Percentiles rank a stretch among this genome's conserved stretches.
Evolutionary conservation across 805 yeast genomes (phyloP).

Genomic region (Starmerella vaccinii): DNA sequence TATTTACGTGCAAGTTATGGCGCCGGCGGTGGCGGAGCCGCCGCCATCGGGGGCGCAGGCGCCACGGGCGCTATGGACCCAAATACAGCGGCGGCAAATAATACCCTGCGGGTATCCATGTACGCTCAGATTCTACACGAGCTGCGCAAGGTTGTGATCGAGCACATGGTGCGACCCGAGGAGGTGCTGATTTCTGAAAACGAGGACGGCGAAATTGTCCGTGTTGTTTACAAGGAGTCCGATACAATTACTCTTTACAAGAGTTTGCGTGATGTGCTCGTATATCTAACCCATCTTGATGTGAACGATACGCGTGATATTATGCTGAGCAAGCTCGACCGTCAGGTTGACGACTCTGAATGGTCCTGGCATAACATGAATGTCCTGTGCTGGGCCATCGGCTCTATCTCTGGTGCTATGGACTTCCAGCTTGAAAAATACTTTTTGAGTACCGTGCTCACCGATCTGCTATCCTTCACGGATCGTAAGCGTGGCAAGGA

Average conservation of each 20-base stretch:
- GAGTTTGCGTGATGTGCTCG: constrained; percentile 90
- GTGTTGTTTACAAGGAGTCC: constrained; percentile 93
- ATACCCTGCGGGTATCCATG: constrained; percentile 61
- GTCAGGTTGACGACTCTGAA: constrained; percentile 90
- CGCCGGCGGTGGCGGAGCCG: constrained; percentile 30
- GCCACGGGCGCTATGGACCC: constrained; percentile 81
- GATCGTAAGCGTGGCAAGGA: constrained; percentile 96
- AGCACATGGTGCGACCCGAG: constrained; percentile 96
- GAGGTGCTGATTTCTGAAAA: constrained; percentile 94
- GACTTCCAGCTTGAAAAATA: constrained; percentile 94
- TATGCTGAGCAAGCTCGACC: constrained; percentile 82
- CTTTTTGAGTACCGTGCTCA: constrained; percentile 84
- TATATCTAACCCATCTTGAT: constrained; percentile 88
- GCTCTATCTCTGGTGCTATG: constrained; percentile 98
- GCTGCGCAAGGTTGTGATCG: constrained; percentile 86
- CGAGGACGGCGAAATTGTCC: constrained; percentile 97
- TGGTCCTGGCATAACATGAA: constrained; percentile 99
- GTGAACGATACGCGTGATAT: constrained; percentile 88
- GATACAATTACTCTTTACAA: constrained; percentile 94
- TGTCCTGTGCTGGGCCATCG: constrained; percentile 98
- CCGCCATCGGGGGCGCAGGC: constrained; percentile 4
- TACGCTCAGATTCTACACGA: constrained; percentile 71
- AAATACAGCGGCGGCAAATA: neutral
- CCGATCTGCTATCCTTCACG: constrained; percentile 80
- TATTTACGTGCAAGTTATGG: constrained; percentile 26